Percentiles rank a stretch among this genome's conserved stretches.
These are phyloP conservation scores for Ceratocystis destructans DNA, from an alignment of 2,329 filamentous ascomycete species.

Conservation along the genomic window DNA sequence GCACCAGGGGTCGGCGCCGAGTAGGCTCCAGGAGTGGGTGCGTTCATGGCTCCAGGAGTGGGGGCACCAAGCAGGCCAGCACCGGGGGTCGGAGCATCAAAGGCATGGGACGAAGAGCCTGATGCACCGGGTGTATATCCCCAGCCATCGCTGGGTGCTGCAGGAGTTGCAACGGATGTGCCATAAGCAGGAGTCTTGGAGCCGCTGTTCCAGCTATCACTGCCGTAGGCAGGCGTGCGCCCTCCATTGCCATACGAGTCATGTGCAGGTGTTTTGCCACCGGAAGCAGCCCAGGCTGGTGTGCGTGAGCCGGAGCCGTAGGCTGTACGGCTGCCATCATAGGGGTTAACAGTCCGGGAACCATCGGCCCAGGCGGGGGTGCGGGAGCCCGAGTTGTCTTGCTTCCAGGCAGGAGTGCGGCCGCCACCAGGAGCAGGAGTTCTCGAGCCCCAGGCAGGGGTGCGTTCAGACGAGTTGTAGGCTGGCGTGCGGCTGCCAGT, in stretches of 20 bases:
- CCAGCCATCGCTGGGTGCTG: constrained; percentile 46
- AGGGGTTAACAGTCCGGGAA: constrained; percentile 53
- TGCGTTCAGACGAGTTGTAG: constrained; percentile 48
- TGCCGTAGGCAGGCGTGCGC: constrained; percentile 51
- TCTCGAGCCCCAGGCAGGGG: constrained; percentile 62
- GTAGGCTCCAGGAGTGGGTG: constrained; percentile 57
- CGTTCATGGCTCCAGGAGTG: constrained; percentile 48
- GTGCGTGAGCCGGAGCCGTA: constrained; percentile 63
- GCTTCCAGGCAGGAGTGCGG: constrained; percentile 51
- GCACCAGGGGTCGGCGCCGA: constrained; percentile 50
- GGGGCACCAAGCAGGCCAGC: constrained; percentile 42
- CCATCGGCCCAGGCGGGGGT: constrained; percentile 61
- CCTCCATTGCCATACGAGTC: constrained; percentile 53
- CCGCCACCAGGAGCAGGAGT: constrained; percentile 42
- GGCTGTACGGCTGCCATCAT: constrained; percentile 60
- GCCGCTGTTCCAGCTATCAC: constrained; percentile 50
- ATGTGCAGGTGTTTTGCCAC: constrained; percentile 55
- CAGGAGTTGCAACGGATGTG: constrained; percentile 44
- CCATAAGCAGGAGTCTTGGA: constrained; percentile 69
- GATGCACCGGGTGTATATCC: constrained; percentile 41
- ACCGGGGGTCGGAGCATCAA: constrained; percentile 58
- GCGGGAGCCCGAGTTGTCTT: constrained; percentile 41
- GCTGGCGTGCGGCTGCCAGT: constrained; percentile 56
- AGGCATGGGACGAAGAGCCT: constrained; percentile 35
- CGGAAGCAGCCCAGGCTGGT: constrained; percentile 59